Conservation (phyloP, 2,329 filamentous ascomycete genomes). For the Beauveria sp. region DNA sequence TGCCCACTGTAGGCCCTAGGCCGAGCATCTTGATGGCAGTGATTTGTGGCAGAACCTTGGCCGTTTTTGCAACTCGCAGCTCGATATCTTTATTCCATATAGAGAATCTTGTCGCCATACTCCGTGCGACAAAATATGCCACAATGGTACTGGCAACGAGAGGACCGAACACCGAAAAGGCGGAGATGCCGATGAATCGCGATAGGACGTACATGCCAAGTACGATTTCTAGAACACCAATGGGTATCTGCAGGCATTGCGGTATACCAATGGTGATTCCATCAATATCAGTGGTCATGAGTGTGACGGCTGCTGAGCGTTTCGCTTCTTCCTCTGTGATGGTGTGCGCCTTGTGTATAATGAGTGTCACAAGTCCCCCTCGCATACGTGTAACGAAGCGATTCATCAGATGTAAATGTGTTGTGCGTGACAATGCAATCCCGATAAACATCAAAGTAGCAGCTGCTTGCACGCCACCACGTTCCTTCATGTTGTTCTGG, state of each 20-base stretch:
- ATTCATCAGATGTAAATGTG: neutral
- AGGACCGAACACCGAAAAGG: neutral
- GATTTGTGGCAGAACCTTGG: neutral
- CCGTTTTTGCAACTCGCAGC: neutral
- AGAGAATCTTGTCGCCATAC: neutral
- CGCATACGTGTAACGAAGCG: conserved; percentile 25
- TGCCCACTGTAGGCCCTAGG: neutral
- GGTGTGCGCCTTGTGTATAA: conserved; percentile 38
- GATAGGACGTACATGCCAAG: conserved; percentile 2
- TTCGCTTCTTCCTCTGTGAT: conserved; percentile 22
- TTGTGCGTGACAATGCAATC: neutral
- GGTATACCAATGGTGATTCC: neutral
- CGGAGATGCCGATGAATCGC: neutral
- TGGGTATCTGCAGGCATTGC: neutral
- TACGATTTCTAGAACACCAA: neutral
- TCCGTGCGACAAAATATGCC: neutral
- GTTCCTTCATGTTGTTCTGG: neutral
- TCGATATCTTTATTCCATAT: conserved; percentile 1
- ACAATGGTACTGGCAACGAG: neutral
- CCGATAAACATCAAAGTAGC: neutral
- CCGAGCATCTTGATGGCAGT: conserved; percentile 3
- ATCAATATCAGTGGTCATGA: conserved; percentile 4
- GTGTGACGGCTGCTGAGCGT: conserved; percentile 15
- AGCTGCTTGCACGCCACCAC: neutral
- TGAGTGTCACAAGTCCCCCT: conserved; percentile 30